Conservation (phyloP, 148 eudicot species). For the Vaccinium myrtillus region DNA sequence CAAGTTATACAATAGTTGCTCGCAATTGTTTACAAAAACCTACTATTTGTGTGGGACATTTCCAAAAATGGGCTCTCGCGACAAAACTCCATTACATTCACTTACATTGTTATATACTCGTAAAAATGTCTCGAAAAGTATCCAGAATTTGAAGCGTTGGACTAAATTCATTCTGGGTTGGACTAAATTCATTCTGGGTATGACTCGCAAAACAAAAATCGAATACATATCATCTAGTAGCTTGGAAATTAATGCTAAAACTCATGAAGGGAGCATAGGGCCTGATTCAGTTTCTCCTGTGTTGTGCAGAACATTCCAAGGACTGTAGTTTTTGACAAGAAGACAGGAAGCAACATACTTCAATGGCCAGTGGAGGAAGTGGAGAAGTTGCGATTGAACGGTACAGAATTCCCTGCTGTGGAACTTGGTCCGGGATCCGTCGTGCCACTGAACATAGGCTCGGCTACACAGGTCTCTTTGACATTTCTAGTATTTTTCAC, state of each 20-base stretch:
- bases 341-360: slow-evolving; percentile 68
- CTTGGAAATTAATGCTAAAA: neutral
- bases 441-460: slow-evolving; percentile 50
- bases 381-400: slow-evolving; percentile 51
- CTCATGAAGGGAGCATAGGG: neutral
- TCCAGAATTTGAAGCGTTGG: neutral
- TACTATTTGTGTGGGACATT: too few relatives aligned
- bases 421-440: slow-evolving; percentile 61
- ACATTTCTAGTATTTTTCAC: neutral
- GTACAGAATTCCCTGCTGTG: slow-evolving; percentile 29
- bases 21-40: too few relatives aligned
- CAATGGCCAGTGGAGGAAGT: slow-evolving; percentile 87
- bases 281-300: neutral
- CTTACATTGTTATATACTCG: neutral
- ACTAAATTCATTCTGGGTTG: neutral
- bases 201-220: neutral
- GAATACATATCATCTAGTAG: too few relatives aligned
- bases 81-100: neutral
- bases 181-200: neutral
- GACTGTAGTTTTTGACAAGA: slow-evolving; percentile 61
- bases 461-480: slow-evolving; percentile 60
- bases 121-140: neutral
- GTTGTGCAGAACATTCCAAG: slow-evolving; percentile 65
- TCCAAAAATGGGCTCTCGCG: neutral
- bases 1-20: too few relatives aligned